These are phyloP conservation scores for Emergomyces orientalis DNA, from an alignment of 2,329 filamentous ascomycete species.

Conservation along the genomic window DNA sequence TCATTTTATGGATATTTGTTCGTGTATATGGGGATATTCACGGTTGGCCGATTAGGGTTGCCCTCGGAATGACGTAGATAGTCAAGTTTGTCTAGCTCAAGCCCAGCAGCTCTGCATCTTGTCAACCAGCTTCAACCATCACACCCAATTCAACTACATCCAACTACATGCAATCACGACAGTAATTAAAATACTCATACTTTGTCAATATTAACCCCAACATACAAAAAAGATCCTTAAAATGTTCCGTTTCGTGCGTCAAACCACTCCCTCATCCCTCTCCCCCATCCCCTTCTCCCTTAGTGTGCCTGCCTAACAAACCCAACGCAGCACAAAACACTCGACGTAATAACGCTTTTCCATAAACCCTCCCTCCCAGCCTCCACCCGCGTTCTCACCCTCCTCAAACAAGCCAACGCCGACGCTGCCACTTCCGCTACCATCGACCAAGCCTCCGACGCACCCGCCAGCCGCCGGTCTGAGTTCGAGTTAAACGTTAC, in stretches of 20 bases:
- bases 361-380: constrained; percentile 68
- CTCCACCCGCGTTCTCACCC: constrained; percentile 61
- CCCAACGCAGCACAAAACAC: constrained; percentile 56
- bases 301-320: not conserved
- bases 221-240: not conserved
- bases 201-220: not conserved
- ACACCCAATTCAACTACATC: too few relatives aligned
- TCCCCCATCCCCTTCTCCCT: not conserved
- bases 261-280: not conserved
- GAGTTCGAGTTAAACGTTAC: constrained; percentile 84
- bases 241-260: constrained; percentile 14
- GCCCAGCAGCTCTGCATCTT: too few relatives aligned
- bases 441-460: constrained; percentile 62
- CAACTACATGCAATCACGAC: not conserved
- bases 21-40: too few relatives aligned
- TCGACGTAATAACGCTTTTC: constrained; percentile 93
- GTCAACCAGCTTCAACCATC: too few relatives aligned
- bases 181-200: not conserved
- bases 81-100: too few relatives aligned
- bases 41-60: too few relatives aligned
- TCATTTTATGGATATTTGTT: too few relatives aligned
- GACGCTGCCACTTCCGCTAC: constrained; percentile 59
- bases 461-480: constrained; percentile 48
- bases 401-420: constrained; percentile 73
- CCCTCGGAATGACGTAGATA: too few relatives aligned